Evolutionary conservation across 257 asterid genomes (phyloP), one percentile per base, ranked within the genome.

Genomic region (Solanum pimpinellifolium): DNA sequence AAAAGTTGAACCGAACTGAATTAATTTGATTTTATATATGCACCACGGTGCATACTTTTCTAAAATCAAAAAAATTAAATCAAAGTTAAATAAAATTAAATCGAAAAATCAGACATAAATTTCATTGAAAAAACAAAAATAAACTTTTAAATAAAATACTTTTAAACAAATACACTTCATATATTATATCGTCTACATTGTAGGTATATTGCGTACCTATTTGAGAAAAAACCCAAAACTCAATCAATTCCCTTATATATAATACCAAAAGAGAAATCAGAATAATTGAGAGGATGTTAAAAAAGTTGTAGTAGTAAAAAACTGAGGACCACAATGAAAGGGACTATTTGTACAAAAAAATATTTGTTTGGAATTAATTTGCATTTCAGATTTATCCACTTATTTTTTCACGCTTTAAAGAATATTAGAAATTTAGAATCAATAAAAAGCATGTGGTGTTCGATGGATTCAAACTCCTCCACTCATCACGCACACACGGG

Each of bases 381-480:
- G 31, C 65, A 15, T 46, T 25, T 80, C 16, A 47, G 18, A 80
- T 80, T 80, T 80, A 80, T 47, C 65, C 85, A 80, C 1, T 47
- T 47, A 80, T 9, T 27, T 81, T 81, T 29, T 14, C 23, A 42
- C 15, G n/a, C 33, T 31, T 18, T 73, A 35, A 83, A 69, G 86
- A 39, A 84, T 27, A 39, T 3, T 66, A 66, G 16, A 37, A 21
- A 60, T 42, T 25, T 10, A 41, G 46, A 42, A 60, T 37, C n/a
- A 25, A 78, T n/a, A 42, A 31, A 76, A 86, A 35, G 89, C 85
- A 70, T 60, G 89, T 87, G 92, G 91, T 66, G 89, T 77, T 86
- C 68, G 86, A 68, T 86, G 47, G 75, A 52, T 80, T 86, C 83
- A 86, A 87, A 52, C 89, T 91, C 98, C 91, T 91, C 90, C 91